Conservation (phyloP, 2,329 filamentous ascomycete genomes). For the Penicillium janthinellum region DNA sequence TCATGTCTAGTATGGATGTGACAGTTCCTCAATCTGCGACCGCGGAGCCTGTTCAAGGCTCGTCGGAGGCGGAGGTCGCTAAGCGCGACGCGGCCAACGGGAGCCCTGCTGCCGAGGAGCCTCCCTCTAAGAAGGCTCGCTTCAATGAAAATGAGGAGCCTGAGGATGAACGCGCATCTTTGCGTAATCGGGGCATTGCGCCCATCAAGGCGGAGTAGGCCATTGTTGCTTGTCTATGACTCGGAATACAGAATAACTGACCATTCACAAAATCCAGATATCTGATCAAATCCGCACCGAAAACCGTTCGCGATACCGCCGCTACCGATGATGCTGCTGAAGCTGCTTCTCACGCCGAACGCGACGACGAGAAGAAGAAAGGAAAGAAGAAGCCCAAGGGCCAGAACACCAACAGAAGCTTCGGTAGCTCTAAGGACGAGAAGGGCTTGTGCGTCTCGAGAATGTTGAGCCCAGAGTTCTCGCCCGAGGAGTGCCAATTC, state of each 20-base stretch:
- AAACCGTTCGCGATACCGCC: constrained; percentile 34
- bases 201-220: constrained; percentile 68
- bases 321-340: constrained; percentile 63
- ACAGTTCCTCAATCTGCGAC: constrained; percentile 4
- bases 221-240: not conserved
- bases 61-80: constrained; percentile 18
- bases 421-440: constrained; percentile 76
- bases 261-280: constrained; percentile 29
- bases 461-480: constrained; percentile 74
- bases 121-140: constrained; percentile 63
- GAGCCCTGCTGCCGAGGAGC: constrained; percentile 38
- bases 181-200: constrained; percentile 60
- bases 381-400: constrained; percentile 66
- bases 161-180: constrained; percentile 31
- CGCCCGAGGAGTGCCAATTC: constrained; percentile 71
- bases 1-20: constrained; percentile 13
- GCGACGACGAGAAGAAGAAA: constrained; percentile 41
- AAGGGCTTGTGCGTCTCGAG: constrained; percentile 77
- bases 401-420: constrained; percentile 81
- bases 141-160: constrained; percentile 42
- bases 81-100: constrained; percentile 27
- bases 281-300: constrained; percentile 28
- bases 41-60: constrained; percentile 8
- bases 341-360: constrained; percentile 52
- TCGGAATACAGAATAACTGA: constrained; percentile 2